These are phyloP conservation scores for Sugiyamaella lignohabitans DNA, from an alignment of 805 yeast species.

Conservation along the genomic window DNA sequence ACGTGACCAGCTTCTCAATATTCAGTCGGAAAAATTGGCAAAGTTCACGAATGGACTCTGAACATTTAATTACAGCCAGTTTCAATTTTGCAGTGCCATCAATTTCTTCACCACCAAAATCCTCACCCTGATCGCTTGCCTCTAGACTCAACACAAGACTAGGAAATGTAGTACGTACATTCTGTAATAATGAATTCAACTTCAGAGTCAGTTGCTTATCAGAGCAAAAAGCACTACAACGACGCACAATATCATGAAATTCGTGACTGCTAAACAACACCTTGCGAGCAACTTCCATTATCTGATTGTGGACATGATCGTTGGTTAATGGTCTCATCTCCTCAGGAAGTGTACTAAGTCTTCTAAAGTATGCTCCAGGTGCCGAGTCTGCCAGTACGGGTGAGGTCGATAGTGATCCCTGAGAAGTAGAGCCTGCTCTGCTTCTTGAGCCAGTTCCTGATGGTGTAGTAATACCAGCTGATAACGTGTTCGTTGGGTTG, in stretches of 20 bases:
- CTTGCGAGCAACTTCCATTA: slow-evolving; percentile 50
- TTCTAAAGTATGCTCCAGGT: slow-evolving; percentile 49
- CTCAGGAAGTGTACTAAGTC: slow-evolving; percentile 61
- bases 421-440: slow-evolving; percentile 1
- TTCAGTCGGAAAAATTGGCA: slow-evolving; percentile 44
- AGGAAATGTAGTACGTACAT: slow-evolving; percentile 16
- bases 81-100: slow-evolving; percentile 28
- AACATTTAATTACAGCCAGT: slow-evolving; percentile 33
- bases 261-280: slow-evolving; percentile 58
- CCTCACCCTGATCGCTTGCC: slow-evolving; percentile 7
- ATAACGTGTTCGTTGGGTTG: too few relatives aligned
- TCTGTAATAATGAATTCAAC: slow-evolving; percentile 11
- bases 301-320: not conserved
- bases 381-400: slow-evolving; percentile 13
- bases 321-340: slow-evolving; percentile 23
- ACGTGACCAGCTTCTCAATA: slow-evolving; percentile 43
- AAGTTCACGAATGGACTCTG: slow-evolving; percentile 46
- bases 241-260: slow-evolving; percentile 37
- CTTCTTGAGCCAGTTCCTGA: too few relatives aligned
- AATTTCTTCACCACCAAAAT: slow-evolving; percentile 3
- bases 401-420: slow-evolving; percentile 9
- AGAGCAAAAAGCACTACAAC: slow-evolving; percentile 17
- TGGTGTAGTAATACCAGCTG: too few relatives aligned
- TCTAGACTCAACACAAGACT: slow-evolving; percentile 52
- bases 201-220: slow-evolving; percentile 13